A percentile compares a stretch with the other conserved stretches of the same genome.
Evolutionary conservation across 805 yeast species (phyloP).

Genomic region (Komagataella pseudopastoris): DNA sequence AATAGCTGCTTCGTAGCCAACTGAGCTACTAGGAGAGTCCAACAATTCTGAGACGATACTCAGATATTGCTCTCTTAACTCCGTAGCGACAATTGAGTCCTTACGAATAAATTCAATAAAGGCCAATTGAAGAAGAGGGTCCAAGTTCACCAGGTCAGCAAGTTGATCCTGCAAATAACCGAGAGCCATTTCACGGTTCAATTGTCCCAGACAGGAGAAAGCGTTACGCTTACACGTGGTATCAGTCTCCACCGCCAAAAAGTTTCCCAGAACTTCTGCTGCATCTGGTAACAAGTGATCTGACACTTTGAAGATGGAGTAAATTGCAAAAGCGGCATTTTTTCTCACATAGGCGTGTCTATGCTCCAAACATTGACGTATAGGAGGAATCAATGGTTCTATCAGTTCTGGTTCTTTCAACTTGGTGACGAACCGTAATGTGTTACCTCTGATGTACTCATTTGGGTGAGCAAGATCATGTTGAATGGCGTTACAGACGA

Average conservation of each 20-base stretch:
- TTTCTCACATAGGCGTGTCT: slow-evolving; percentile 97
- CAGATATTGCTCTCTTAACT: slow-evolving; percentile 58
- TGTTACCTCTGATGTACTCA: slow-evolving; percentile 92
- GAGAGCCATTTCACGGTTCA: slow-evolving; percentile 78
- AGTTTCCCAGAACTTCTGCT: slow-evolving; percentile 64
- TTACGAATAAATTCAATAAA: slow-evolving; percentile 83
- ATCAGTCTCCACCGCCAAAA: slow-evolving; percentile 75
- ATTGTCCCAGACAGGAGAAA: slow-evolving; percentile 69
- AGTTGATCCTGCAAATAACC: slow-evolving; percentile 66
- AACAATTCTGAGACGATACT: slow-evolving; percentile 60
- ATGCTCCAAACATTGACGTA: slow-evolving; percentile 83
- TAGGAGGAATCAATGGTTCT: slow-evolving; percentile 91
- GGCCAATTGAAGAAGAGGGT: slow-evolving; percentile 77
- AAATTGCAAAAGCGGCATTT: slow-evolving; percentile 87
- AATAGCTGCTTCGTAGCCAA: slow-evolving; percentile 83
- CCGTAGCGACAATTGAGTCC: slow-evolving; percentile 55
- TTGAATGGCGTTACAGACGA: slow-evolving; percentile 95
- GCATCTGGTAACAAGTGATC: slow-evolving; percentile 92
- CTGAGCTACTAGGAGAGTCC: slow-evolving; percentile 57
- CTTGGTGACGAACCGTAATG: slow-evolving; percentile 82
- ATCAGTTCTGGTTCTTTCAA: slow-evolving; percentile 85
- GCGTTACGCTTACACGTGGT: slow-evolving; percentile 94
- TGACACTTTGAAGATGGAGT: slow-evolving; percentile 68
- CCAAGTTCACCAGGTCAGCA: slow-evolving; percentile 46
- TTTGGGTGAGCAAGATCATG: slow-evolving; percentile 97